Evolutionary conservation across 2,329 filamentous ascomycete species (phyloP), one percentile per base, ranked within the genome.

Genomic region (Cladorrhinum sp.): DNA sequence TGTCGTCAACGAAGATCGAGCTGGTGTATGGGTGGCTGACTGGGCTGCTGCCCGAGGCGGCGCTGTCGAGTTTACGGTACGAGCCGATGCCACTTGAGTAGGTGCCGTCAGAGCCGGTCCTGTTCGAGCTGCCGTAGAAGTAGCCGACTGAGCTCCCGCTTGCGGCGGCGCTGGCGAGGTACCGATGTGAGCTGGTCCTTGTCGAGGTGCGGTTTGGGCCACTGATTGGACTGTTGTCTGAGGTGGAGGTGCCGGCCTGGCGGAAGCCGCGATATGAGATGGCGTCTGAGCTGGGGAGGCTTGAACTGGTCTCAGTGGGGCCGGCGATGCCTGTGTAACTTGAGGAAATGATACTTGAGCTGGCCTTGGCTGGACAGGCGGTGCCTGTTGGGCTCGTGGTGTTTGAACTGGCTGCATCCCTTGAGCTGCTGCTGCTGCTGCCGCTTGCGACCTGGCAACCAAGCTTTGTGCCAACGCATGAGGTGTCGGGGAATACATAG

Each of bases 401-500:
- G 52, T 26, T 55, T 55, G 53, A 26, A 55, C 12, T 46, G 20
- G 21, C 49, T 51, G 49, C 49, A 26, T 51, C 14, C 14, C 33
- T 26, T 55, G 53, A 21, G 53, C 53, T 39, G 28, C 28, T 39
- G 33, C 20, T 23, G 39, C 53, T 39, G 28, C 28, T 39, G 33
- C 20, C 24, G 39, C 54, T 28, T 57, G 54, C 14, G 54, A 21
- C 42, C 26, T 57, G 9, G 39, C 16, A 49, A 23, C 23, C 18
- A 33, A n/a, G n/a, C 54, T 28, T 24, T 57, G 54, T 18, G 54
- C 23, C n/a, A 57, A 18, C 14, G 39, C 36, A 49, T 57, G 54
- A 49, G 39, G 21, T 21, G 42, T 33, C 12, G 54, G 24, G 16
- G 36, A 39, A 9, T 23, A 1, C 21, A 51, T 16, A 8, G 21